Percentiles rank a stretch among this genome's conserved stretches.
Evolutionary conservation across 1,284 basidiomycete genomes (phyloP).

Genomic region (Sanguinoderma infundibulare): DNA sequence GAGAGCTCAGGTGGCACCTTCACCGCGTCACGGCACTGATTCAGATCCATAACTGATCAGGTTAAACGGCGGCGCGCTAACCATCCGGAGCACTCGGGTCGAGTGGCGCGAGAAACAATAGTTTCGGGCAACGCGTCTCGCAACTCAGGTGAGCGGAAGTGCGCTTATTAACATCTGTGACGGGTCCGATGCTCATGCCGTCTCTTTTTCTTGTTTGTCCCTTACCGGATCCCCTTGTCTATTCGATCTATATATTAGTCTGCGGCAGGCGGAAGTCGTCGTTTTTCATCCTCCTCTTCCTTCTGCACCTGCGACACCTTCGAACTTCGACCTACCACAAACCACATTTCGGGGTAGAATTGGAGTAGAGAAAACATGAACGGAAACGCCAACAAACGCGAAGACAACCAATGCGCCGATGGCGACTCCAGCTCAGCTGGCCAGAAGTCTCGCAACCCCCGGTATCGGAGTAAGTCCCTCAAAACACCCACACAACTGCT

Average conservation of each 20-base stretch:
- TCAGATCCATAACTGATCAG: slow-evolving; percentile 4
- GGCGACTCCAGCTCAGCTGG: not conserved
- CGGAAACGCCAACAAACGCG: not conserved
- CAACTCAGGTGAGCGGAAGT: slow-evolving; percentile 12
- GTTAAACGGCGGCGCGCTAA: slow-evolving; percentile 3
- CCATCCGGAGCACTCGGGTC: slow-evolving; percentile 9
- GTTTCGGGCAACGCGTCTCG: slow-evolving; percentile 5
- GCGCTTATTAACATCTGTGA: slow-evolving; percentile 7
- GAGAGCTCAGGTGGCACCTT: not conserved
- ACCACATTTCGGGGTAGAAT: too few species aligned
- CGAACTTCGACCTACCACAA: not conserved
- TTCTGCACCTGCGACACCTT: not conserved
- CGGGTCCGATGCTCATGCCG: not conserved
- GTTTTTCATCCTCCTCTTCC: not conserved
- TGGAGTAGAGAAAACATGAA: slow-evolving; percentile 8
- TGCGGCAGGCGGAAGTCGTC: not conserved
- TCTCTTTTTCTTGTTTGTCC: not conserved
- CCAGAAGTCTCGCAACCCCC: slow-evolving; percentile 6
- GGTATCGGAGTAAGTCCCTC: slow-evolving; percentile 19
- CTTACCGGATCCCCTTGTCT: not conserved
- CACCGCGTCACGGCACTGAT: not conserved
- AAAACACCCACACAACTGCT: not conserved
- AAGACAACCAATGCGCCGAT: not conserved
- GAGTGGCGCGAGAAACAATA: slow-evolving; percentile 15
- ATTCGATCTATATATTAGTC: not conserved